A percentile compares a stretch with the other conserved stretches of the same genome.
Conservation (phyloP, 1,139 yeast genomes). For the Blastobotrys elegans region DNA sequence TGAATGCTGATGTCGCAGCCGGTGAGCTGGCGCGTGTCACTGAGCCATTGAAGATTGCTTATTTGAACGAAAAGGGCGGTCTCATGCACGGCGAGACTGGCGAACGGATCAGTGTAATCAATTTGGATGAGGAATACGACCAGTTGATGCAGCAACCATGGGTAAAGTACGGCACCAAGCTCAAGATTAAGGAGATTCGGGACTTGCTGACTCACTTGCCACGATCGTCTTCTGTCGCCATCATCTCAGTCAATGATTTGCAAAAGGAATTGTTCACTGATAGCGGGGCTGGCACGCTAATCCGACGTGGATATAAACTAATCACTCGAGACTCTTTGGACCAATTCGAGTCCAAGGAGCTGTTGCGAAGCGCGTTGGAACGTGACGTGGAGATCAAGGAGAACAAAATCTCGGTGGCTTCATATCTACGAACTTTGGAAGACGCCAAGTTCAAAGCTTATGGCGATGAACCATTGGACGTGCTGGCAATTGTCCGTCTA, state of each 20-base stretch:
- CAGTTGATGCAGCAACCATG: conserved; percentile 86
- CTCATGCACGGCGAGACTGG: conserved; percentile 88
- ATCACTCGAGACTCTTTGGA: conserved; percentile 58
- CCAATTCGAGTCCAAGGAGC: conserved; percentile 71
- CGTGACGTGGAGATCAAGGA: conserved; percentile 71
- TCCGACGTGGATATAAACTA: conserved; percentile 93
- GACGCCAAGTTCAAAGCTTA: conserved; percentile 62
- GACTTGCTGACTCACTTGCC: conserved; percentile 92
- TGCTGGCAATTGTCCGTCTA: conserved; percentile 76
- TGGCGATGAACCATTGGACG: conserved; percentile 95
- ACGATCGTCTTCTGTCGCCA: conserved; percentile 95
- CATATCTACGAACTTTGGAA: conserved; percentile 73
- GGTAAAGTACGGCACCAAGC: conserved; percentile 98
- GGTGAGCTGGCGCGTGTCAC: conserved; percentile 95
- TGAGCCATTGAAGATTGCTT: conserved; percentile 94
- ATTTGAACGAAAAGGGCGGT: conserved; percentile 96
- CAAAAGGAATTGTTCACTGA: conserved; percentile 97
- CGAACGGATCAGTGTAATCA: conserved; percentile 83
- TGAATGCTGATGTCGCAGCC: conserved; percentile 98
- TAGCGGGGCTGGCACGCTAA: conserved; percentile 98
- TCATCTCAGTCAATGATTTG: conserved; percentile 87
- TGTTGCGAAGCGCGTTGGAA: conserved; percentile 67
- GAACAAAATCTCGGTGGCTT: conserved; percentile 72
- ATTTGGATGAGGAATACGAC: conserved; percentile 94
- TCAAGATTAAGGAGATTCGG: conserved; percentile 92